Base-by-base conservation (phyloP, 305 asterid genomes). In the Solanum aculeatissimum region DNA sequence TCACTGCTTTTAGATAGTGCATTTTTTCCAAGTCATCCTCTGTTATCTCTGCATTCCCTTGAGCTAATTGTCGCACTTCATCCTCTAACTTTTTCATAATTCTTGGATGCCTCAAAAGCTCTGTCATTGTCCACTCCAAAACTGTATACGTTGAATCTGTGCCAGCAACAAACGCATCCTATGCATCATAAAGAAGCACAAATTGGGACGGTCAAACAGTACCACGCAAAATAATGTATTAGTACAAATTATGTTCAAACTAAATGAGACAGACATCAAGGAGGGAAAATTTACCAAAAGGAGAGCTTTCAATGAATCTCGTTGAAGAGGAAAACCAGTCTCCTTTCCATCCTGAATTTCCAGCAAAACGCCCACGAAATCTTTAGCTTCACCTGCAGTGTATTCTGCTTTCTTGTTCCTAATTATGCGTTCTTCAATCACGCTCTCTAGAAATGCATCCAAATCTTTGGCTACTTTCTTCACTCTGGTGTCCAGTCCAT, bases 71-170 rank as follows among this genome's bases (percentile, higher is more conserved):
- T 85, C 89, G 29, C 27, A 88, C 87, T 69, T 89, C 89, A 0
- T 3, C 4, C 16, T 88, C 87, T 58, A 90, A 9, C 21, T 85
- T 87, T 18, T 66, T 7, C 89, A 90, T 29, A 27, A 21, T 18
- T 45, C n/a, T 35, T 0, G 93, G 94, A 27, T 91, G 81, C 94
- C 93, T 89, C 7, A 2, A 66, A 32, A 12, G 88, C 81, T 13
- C 91, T 49, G 21, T 87, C 85, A 68, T 89, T 92, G 0, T 79
- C 93, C 94, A 89, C 4, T 87, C 90, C 2, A 90, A 3, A 1
- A 38, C 8, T 3, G 83, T 8, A 2, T 71, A 40, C 1, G 87
- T 85, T 13, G 91, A 84, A 49, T 87, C 92, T 2, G 89, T 86
- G 60, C 93, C 95, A 12, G 82, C 93, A 21, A 4, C 6, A 35